A percentile compares a stretch with the other conserved stretches of the same genome.
Evolutionary conservation across 2,329 filamentous ascomycete species (phyloP).

Genomic region (Ophiocordyceps sinensis): DNA sequence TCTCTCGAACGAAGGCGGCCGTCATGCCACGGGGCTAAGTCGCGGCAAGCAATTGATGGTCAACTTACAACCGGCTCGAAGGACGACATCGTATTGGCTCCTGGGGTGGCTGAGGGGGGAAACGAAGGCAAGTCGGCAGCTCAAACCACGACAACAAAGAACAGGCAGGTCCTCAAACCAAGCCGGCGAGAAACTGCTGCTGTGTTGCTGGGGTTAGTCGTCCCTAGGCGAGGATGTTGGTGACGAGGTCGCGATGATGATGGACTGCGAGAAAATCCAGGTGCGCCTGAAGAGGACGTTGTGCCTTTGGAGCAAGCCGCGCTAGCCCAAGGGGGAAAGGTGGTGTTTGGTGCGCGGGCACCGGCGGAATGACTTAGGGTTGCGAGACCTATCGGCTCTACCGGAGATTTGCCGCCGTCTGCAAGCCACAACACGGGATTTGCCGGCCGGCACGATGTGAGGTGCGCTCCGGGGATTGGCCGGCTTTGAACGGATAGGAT

Average conservation of each 20-base stretch:
- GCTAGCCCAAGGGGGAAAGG: conserved; percentile 20
- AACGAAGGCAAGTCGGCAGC: conserved; percentile 17
- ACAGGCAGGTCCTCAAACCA: conserved; percentile 23
- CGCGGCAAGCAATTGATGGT: conserved; percentile 1
- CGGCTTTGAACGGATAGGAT: no score
- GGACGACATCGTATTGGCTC: conserved; percentile 46
- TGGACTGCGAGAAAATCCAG: conserved; percentile 25
- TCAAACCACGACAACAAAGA: conserved; percentile 15
- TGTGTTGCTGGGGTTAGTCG: conserved; percentile 28
- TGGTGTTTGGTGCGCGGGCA: conserved; percentile 14
- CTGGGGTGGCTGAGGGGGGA: conserved; percentile 14
- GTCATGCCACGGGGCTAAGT: background rate
- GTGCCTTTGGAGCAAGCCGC: conserved; percentile 19
- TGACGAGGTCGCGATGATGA: conserved; percentile 25
- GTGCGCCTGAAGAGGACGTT: conserved; percentile 23
- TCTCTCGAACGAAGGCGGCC: background rate
- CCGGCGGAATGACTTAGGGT: conserved; percentile 21
- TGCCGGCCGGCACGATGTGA: no score
- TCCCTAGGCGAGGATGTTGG: conserved; percentile 19
- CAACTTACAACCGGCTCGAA: conserved; percentile 58
- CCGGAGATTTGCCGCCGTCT: conserved; percentile 16
- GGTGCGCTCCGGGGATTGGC: no score
- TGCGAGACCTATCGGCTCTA: conserved; percentile 21
- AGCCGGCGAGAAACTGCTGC: conserved; percentile 23
- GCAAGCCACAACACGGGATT: background rate